Conservation (phyloP, 345 rosid species). For the Syzygium grande region DNA sequence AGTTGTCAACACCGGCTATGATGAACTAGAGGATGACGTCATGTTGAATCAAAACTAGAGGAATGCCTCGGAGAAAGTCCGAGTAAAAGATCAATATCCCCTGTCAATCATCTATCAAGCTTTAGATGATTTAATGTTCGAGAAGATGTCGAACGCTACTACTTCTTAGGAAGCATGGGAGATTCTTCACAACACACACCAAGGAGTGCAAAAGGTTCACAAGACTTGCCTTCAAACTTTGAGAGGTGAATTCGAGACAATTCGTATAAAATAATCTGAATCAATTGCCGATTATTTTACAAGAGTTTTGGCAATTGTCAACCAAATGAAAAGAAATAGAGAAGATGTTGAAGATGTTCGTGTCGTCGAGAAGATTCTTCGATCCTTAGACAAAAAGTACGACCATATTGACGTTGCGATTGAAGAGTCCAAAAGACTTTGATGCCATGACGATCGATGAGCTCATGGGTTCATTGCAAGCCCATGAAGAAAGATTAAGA, state of each 20-base stretch:
- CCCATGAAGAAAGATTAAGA: too few species aligned
- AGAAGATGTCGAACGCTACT: not conserved
- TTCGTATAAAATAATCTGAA: too few species aligned
- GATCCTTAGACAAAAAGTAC: too few species aligned
- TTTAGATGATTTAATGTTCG: slow-evolving; percentile 3
- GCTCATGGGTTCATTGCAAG: too few species aligned
- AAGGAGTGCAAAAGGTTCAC: not conserved
- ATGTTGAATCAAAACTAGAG: not conserved
- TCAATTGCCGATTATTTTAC: too few species aligned
- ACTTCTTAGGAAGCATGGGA: not conserved
- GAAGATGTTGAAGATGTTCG: too few species aligned
- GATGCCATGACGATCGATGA: not conserved
- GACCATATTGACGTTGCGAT: too few species aligned
- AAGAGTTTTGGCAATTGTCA: too few species aligned
- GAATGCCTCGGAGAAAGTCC: not conserved
- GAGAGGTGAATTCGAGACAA: not conserved
- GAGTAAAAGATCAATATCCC: not conserved
- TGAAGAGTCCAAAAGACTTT: not conserved
- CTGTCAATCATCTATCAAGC: not conserved
- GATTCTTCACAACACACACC: not conserved
- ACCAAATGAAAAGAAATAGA: too few species aligned
- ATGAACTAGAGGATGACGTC: not conserved
- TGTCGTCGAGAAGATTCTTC: not conserved
- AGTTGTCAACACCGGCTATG: not conserved
- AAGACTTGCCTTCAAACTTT: not conserved